Conservation (phyloP, 441 rosid species). For the Syzygium syzygioides region DNA sequence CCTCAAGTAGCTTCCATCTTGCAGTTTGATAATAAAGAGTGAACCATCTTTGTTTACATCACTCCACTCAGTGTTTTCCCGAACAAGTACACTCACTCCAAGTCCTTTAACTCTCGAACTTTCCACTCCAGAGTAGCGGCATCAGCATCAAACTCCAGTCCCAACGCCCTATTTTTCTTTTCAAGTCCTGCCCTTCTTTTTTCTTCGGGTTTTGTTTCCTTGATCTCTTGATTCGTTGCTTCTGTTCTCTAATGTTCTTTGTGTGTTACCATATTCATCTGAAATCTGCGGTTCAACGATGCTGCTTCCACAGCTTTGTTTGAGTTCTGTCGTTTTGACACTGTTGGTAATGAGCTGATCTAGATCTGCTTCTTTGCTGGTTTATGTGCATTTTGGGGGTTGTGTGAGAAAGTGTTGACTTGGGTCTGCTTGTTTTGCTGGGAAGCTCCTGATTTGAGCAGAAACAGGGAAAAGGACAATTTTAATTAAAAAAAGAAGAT, state of each 20-base stretch:
- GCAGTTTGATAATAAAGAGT: background rate
- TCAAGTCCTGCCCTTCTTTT: background rate
- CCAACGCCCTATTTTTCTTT: background rate
- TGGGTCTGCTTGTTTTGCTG: constrained; percentile 1
- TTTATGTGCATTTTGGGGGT: constrained; percentile 20
- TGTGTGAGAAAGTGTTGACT: constrained; percentile 7
- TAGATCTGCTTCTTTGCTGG: constrained; percentile 39
- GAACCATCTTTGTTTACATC: background rate
- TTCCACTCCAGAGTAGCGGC: background rate
- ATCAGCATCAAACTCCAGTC: background rate
- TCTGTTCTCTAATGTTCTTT: background rate
- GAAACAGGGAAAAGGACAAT: background rate
- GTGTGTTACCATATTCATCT: background rate
- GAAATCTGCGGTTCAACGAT: background rate
- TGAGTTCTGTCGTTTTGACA: background rate
- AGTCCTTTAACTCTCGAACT: background rate
- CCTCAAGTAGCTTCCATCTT: background rate
- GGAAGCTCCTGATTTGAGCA: background rate
- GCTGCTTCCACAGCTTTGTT: background rate
- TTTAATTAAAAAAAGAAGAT: background rate
- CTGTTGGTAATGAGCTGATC: constrained; percentile 17
- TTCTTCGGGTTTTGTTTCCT: background rate
- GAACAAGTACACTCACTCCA: background rate
- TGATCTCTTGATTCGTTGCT: background rate
- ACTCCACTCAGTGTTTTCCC: background rate